Base-by-base conservation (phyloP, 108 stramenopile species). In the Asterionellopsis glacialis region DNA sequence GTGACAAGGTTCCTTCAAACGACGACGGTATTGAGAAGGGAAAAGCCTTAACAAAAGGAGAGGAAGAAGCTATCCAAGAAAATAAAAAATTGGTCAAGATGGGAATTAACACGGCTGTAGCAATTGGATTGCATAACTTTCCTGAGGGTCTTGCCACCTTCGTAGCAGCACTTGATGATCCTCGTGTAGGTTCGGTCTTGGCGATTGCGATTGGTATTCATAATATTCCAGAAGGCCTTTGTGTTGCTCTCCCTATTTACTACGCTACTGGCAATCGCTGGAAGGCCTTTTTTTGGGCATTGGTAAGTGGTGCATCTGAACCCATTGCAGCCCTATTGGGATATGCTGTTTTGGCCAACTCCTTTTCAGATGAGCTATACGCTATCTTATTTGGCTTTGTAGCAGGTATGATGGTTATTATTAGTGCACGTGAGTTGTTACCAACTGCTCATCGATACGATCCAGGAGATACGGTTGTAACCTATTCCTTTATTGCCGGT, bases 371-470 rank as follows among this genome's bases (percentile, higher is more conserved):
- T 41, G 39, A 47, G 1, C 56, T 79, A 14, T 94, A 86, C 68
- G 93, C 68, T 16, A 44, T 85, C 13, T 59, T 96, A 23, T 96
- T 96, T 77, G 93, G 88, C 15, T 13, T 91, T 43, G 92, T 94
- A 6, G 78, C 79, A 0, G 95, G 95, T 27, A 96, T 96, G 91
- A 93, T 96, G 92, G 75, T 93, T 10, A 71, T 80, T 23, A 97
- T 98, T 65, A 75, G 84, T 47, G 51, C 90, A 22, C 78, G 84
- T 28, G 96, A 98, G 72, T 73, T 98, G 22, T 51, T 98, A 9
- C 97, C 96, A 13, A 97, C 96, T 1, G 95, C 97, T 24, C 89
- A 93, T 64, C 67, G 87, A n/a, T 96, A 96, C 67, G 96, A 97
- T 67, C 86, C 91, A 16, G 73, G 82, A 24, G 92, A 95, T 54